Percentiles rank a stretch among this genome's conserved stretches.
Conservation (phyloP, 345 rosid genomes). For the Excoecaria agallocha region DNA sequence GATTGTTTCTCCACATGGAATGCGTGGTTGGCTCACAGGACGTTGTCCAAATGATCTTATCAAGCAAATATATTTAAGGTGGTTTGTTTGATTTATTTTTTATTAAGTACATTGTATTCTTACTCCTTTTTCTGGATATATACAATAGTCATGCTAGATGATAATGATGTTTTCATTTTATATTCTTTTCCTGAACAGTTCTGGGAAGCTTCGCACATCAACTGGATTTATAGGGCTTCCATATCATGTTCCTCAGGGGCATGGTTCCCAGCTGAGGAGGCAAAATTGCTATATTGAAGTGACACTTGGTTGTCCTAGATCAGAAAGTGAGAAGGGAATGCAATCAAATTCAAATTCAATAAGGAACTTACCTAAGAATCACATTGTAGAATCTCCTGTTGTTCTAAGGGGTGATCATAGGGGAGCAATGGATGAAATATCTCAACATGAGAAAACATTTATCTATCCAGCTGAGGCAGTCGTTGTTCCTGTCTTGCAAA, state of each 20-base stretch:
- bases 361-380: slow-evolving; percentile 53
- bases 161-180: background rate
- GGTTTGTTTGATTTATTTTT: slow-evolving; percentile 17
- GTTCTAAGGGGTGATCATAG: slow-evolving; percentile 58
- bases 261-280: slow-evolving; percentile 57
- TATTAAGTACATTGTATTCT: background rate
- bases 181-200: slow-evolving; percentile 38
- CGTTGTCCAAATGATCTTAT: slow-evolving; percentile 89
- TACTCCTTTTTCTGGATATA: background rate
- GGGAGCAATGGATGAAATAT: slow-evolving; percentile 40
- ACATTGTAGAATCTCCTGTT: slow-evolving; percentile 54
- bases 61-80: slow-evolving; percentile 90
- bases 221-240: slow-evolving; percentile 68
- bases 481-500: slow-evolving; percentile 81
- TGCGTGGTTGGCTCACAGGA: slow-evolving; percentile 90
- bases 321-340: slow-evolving; percentile 42
- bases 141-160: background rate
- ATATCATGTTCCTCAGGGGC: slow-evolving; percentile 59
- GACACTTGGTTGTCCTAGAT: slow-evolving; percentile 67
- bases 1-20: slow-evolving; percentile 96
- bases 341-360: slow-evolving; percentile 37
- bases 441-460: slow-evolving; percentile 58
- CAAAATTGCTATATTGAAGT: slow-evolving; percentile 78
- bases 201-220: slow-evolving; percentile 55
- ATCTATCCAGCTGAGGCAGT: slow-evolving; percentile 89